Percentiles rank a stretch among this genome's conserved stretches.
phyloP scores from a whole-genome alignment of 352 stramenopile species.

The Pythium phragmiticola region DNA sequence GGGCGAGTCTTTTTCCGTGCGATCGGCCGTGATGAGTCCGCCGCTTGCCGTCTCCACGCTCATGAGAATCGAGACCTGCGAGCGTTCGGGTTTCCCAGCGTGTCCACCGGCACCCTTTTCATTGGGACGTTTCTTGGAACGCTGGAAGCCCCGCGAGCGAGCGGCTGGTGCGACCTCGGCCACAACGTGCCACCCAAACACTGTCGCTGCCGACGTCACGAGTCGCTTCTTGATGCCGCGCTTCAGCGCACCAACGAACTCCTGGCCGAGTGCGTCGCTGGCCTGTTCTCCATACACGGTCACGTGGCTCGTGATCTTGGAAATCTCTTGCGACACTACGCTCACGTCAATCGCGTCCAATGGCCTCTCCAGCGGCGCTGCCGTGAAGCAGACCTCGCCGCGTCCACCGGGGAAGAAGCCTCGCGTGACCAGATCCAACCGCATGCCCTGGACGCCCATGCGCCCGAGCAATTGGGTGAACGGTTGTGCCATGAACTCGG shows the following conservation, averaged over 20 bases:
- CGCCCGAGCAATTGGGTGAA: conserved; percentile 37
- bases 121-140: conserved; percentile 14
- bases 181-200: conserved; percentile 33
- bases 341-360: conserved; percentile 45
- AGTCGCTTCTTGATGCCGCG: conserved; percentile 27
- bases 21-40: conserved; percentile 45
- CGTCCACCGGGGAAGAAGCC: conserved; percentile 53
- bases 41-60: conserved; percentile 41
- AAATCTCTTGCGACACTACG: conserved; percentile 30
- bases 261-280: conserved; percentile 36
- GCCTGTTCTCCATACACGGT: conserved; percentile 42
- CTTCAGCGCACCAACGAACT: conserved; percentile 38
- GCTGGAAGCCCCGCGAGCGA: conserved; percentile 8
- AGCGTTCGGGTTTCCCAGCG: conserved; percentile 27
- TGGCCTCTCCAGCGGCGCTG: conserved; percentile 20
- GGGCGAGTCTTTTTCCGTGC: conserved; percentile 41
- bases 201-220: neutral
- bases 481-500: conserved; percentile 61
- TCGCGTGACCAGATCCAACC: conserved; percentile 37
- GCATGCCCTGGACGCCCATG: conserved; percentile 38
- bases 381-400: conserved; percentile 40
- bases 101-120: conserved; percentile 4
- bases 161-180: conserved; percentile 25
- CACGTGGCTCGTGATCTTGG: conserved; percentile 37
- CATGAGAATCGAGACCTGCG: conserved; percentile 39